A percentile compares a stretch with the other conserved stretches of the same genome.
Conservation (phyloP, 306 rosid genomes). For the Lotus japonicus region DNA sequence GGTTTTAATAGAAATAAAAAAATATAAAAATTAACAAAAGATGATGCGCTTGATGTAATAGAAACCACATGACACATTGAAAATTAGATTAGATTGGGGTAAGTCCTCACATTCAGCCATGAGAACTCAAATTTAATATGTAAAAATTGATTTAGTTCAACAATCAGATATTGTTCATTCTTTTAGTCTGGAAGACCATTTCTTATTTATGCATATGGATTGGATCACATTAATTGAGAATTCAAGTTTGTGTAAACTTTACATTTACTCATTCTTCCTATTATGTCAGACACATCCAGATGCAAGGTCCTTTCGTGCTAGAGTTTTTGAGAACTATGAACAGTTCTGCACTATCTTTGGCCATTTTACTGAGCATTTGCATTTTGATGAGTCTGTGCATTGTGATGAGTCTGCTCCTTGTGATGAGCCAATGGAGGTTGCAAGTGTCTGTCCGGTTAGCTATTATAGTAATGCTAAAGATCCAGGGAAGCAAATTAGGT, state of each 20-base stretch:
- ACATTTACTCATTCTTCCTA: slow-evolving; percentile 10
- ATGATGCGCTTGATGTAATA: no score
- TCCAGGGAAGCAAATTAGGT: slow-evolving; percentile 33
- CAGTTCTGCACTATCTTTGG: slow-evolving; percentile 42
- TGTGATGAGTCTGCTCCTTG: slow-evolving; percentile 17
- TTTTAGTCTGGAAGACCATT: not conserved
- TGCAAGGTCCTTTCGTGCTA: slow-evolving; percentile 35
- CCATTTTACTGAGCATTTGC: slow-evolving; percentile 17
- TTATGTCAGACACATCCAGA: slow-evolving; percentile 42
- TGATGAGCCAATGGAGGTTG: slow-evolving; percentile 29
- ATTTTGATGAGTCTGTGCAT: slow-evolving; percentile 19
- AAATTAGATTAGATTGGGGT: no score
- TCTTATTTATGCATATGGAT: not conserved
- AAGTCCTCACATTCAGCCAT: no score
- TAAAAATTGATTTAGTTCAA: not conserved
- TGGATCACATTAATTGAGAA: not conserved
- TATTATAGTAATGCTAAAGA: slow-evolving; percentile 28
- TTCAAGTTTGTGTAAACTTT: not conserved
- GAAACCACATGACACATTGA: no score
- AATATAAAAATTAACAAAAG: no score
- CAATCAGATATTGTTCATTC: not conserved
- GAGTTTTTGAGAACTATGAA: slow-evolving; percentile 44
- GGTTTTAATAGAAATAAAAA: no score
- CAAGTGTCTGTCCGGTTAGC: slow-evolving; percentile 25
- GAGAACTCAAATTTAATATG: no score